These are phyloP conservation scores for Thelonectria olida DNA, from an alignment of 2,329 filamentous ascomycete species.

Conservation along the genomic window DNA sequence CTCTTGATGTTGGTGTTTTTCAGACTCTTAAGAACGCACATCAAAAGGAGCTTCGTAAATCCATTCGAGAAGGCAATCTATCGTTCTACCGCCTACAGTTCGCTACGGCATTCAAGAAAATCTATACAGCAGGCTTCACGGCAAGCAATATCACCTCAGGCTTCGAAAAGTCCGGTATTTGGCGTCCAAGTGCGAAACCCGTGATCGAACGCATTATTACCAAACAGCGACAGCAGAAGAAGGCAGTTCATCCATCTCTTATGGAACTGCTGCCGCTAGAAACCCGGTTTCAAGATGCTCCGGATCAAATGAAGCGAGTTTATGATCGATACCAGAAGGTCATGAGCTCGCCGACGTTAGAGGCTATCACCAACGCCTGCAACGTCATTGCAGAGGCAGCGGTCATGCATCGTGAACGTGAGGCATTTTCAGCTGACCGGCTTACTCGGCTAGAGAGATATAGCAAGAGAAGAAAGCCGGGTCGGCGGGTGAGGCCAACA, in stretches of 20 bases:
- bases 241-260: not conserved
- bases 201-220: not conserved
- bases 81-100: not conserved
- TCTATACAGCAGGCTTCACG: not conserved
- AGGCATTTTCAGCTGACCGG: not conserved
- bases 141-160: not conserved
- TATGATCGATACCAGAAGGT: not conserved
- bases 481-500: not conserved
- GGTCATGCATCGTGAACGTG: not conserved
- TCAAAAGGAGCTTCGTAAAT: not conserved
- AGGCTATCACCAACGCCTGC: not conserved
- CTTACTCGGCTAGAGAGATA: not conserved
- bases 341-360: not conserved
- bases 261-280: not conserved
- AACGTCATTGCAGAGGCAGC: not conserved
- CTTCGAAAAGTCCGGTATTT: not conserved
- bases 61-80: not conserved
- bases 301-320: no score
- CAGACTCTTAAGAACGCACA: not conserved
- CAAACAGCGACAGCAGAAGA: not conserved
- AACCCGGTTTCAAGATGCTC: no score
- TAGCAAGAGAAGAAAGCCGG: not conserved
- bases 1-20: not conserved
- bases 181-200: not conserved
- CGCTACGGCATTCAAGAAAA: not conserved